Evolutionary conservation across 2,329 filamentous ascomycete genomes (phyloP).

Genomic region (Periglandula ipomoeae): DNA sequence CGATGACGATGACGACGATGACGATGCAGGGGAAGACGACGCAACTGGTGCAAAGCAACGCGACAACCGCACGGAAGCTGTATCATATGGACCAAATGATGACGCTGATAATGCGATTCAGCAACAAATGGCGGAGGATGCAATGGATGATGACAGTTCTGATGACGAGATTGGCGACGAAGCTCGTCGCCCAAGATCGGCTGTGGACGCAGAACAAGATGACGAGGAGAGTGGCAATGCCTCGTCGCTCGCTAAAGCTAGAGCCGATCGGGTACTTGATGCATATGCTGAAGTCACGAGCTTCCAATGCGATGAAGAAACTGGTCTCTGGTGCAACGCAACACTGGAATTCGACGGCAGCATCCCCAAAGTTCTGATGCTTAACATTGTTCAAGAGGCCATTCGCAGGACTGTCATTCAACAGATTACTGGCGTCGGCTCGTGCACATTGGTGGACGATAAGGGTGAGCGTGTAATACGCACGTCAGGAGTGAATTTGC

Average conservation of each 20-base stretch:
- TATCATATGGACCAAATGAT: slow-evolving; percentile 87
- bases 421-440: slow-evolving; percentile 67
- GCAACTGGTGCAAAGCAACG: slow-evolving; percentile 65
- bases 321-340: slow-evolving; percentile 68
- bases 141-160: slow-evolving; percentile 40
- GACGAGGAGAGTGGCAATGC: slow-evolving; percentile 28
- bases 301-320: slow-evolving; percentile 71
- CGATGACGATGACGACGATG: slow-evolving; percentile 44
- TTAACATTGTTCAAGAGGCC: slow-evolving; percentile 78
- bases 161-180: slow-evolving; percentile 25
- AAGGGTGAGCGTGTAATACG: slow-evolving; percentile 43
- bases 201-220: too few relatives aligned
- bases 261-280: slow-evolving; percentile 42
- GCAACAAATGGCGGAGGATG: slow-evolving; percentile 46
- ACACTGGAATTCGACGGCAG: slow-evolving; percentile 73
- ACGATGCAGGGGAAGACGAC: slow-evolving; percentile 69
- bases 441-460: slow-evolving; percentile 59
- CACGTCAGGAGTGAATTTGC: slow-evolving; percentile 80
- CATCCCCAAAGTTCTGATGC: slow-evolving; percentile 85
- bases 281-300: slow-evolving; percentile 58
- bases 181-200: slow-evolving; percentile 18
- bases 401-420: slow-evolving; percentile 75
- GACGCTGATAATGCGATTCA: slow-evolving; percentile 78
- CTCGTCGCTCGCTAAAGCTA: too few relatives aligned
- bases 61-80: slow-evolving; percentile 68